A percentile compares a stretch with the other conserved stretches of the same genome.
Evolutionary conservation across 2,329 filamentous ascomycete species (phyloP).

Genomic region (Sphaerostilbella broomeana): DNA sequence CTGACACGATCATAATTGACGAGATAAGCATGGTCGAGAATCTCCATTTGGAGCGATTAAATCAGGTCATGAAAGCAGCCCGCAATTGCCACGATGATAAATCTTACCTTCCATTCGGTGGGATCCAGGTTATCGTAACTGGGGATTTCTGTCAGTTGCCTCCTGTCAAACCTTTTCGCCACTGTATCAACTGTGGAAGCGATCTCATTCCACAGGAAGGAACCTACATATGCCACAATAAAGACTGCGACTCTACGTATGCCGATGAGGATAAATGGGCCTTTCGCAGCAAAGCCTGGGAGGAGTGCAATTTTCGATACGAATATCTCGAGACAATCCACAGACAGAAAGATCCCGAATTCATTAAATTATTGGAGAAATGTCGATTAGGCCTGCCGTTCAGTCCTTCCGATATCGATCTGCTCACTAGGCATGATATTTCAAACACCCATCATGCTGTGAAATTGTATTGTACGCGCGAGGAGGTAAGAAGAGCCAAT

Average conservation of each 20-base stretch:
- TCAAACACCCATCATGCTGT: neutral
- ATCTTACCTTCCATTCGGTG: conserved; percentile 19
- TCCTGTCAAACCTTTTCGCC: conserved; percentile 48
- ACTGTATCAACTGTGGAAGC: conserved; percentile 18
- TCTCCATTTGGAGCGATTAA: conserved; percentile 23
- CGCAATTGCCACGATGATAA: neutral
- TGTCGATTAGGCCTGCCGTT: neutral
- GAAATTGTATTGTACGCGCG: conserved; percentile 18
- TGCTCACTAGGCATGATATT: neutral
- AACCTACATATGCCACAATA: conserved; percentile 14
- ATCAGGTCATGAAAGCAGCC: conserved; percentile 26
- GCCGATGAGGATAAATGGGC: conserved; percentile 52
- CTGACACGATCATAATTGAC: conserved; percentile 55
- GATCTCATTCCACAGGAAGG: neutral
- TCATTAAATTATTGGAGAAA: neutral
- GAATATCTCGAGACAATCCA: conserved; percentile 49
- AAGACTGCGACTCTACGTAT: neutral
- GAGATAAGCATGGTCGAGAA: conserved; percentile 62
- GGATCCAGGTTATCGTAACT: conserved; percentile 21
- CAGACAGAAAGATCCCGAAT: conserved; percentile 37
- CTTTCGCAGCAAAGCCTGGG: conserved; percentile 51
- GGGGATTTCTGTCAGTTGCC: conserved; percentile 54
- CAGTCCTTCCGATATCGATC: neutral
- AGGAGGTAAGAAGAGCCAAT: conserved; percentile 24
- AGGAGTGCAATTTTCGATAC: conserved; percentile 45